phyloP scores from a whole-genome alignment of 805 yeast species.

The Spathaspora arborariae region DNA sequence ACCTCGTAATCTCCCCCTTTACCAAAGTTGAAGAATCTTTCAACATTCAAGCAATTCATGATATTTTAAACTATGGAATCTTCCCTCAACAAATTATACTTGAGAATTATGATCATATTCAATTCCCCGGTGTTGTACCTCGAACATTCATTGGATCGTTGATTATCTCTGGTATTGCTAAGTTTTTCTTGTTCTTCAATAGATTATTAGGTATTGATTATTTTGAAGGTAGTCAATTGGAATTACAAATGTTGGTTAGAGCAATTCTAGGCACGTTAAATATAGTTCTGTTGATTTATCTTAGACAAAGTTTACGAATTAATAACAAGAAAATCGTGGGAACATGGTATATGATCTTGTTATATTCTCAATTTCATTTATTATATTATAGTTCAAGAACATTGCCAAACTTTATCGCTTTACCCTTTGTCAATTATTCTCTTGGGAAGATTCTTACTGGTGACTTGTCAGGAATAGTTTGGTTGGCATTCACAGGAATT shows the following conservation, averaged over 20 bases:
- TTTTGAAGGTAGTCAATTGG: conserved; percentile 2
- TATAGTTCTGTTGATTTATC: conserved; percentile 45
- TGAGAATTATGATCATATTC: conserved; percentile 63
- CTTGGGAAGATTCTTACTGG: conserved; percentile 50
- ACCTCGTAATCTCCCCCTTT: conserved; percentile 63
- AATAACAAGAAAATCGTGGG: conserved; percentile 27
- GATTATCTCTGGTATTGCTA: conserved; percentile 44
- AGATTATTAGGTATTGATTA: conserved; percentile 19
- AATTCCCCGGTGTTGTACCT: conserved; percentile 88
- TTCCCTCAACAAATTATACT: conserved; percentile 23
- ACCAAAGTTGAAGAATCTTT: conserved; percentile 96
- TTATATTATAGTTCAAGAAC: conserved; percentile 79
- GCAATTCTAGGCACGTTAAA: conserved; percentile 61
- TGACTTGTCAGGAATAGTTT: conserved; percentile 42
- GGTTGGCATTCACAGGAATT: conserved; percentile 59
- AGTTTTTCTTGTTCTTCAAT: conserved; percentile 23
- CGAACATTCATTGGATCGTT: conserved; percentile 77
- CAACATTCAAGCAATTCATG: conserved; percentile 85
- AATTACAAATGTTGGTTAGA: conserved; percentile 53
- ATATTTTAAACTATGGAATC: conserved; percentile 63
- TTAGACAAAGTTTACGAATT: conserved; percentile 39
- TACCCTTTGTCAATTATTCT: conserved; percentile 66
- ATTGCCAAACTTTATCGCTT: conserved; percentile 80
- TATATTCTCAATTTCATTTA: conserved; percentile 72
- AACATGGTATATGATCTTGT: conserved; percentile 58